Evolutionary conservation across 2,329 filamentous ascomycete species (phyloP), one percentile per base, ranked within the genome.

Genomic region (Colletotrichum destructivum): DNA sequence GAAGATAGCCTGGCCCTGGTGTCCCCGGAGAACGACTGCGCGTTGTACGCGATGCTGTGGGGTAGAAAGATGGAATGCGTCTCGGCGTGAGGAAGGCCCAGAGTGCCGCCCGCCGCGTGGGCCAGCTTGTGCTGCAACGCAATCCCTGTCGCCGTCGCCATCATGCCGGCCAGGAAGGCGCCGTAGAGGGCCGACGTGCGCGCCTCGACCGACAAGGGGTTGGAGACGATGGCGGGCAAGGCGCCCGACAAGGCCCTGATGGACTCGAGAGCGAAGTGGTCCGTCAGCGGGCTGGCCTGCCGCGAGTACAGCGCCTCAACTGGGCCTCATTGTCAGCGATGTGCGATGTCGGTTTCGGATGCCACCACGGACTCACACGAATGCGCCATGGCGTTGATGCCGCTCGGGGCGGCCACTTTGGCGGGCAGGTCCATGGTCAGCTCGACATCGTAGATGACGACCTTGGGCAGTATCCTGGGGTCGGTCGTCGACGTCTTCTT

Each of bases 191-290:
- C 71, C 44, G 62, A 55, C 4, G 71, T 63, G 23, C 89, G 85
- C 3, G 89, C 88, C 5, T 82, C 78, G 46, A 77, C 72, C 8
- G 83, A 84, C 2, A 80, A 76, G 0, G 86, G 83, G 62, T 88
- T 80, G 31, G 82, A 76, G 15, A 87, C 80, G 31, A 92, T 84
- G 59, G 81, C 80, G 0, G 89, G 89, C 1, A 92, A 84, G 1
- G 89, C 82, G 2, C 40, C 12, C 11, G 71, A 73, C 4, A 73
- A 21, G 2, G 71, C 71, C 52, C 46, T 73, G 69, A 73, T 73
- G 31, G 71, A 73, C 44, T 73, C 71, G 16, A 73, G 47, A 11
- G 71, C 71, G 16, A 72, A 42, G 23, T 71, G 52, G 40, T 71
- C 44, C 5, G 67, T 73, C 7, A 73, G 52, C 11, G 71, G 71